phyloP scores from a whole-genome alignment of 129 eudicot genomes.

The Gnaphalium uliginosum region DNA sequence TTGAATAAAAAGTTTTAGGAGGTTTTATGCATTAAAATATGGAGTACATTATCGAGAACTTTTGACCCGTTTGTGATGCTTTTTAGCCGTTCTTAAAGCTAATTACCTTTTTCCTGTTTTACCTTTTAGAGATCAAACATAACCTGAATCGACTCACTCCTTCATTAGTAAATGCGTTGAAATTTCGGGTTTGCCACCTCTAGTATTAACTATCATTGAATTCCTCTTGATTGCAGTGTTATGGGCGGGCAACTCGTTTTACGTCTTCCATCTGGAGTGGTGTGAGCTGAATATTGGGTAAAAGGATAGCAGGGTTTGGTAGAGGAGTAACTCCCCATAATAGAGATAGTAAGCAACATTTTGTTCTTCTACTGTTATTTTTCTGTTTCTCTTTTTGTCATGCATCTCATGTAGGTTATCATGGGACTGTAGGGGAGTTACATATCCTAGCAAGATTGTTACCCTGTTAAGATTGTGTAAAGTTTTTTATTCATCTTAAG shows the following conservation, averaged over 20 bases:
- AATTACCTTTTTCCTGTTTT: not conserved
- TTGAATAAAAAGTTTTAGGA: not conserved
- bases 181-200: not conserved
- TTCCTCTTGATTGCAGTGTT: conserved; percentile 41
- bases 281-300: conserved; percentile 28
- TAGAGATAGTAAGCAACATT: conserved; percentile 32
- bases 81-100: not conserved
- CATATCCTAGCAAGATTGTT: conserved; percentile 15
- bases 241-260: conserved; percentile 60
- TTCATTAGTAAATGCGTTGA: not conserved
- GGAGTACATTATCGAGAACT: not conserved
- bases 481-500: conserved; percentile 7
- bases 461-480: conserved; percentile 32
- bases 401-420: conserved; percentile 22
- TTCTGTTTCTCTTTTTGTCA: conserved; percentile 9
- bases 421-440: conserved; percentile 19
- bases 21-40: not conserved
- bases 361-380: conserved; percentile 4
- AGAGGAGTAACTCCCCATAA: conserved; percentile 22
- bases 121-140: not conserved
- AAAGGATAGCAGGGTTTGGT: conserved; percentile 12
- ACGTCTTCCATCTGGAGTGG: conserved; percentile 69
- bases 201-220: not conserved
- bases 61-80: not conserved
- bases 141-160: not conserved